A percentile compares a stretch with the other conserved stretches of the same genome.
Evolutionary conservation across 2,329 filamentous ascomycete genomes (phyloP).

Genomic region (Trichoderma semiorbis): DNA sequence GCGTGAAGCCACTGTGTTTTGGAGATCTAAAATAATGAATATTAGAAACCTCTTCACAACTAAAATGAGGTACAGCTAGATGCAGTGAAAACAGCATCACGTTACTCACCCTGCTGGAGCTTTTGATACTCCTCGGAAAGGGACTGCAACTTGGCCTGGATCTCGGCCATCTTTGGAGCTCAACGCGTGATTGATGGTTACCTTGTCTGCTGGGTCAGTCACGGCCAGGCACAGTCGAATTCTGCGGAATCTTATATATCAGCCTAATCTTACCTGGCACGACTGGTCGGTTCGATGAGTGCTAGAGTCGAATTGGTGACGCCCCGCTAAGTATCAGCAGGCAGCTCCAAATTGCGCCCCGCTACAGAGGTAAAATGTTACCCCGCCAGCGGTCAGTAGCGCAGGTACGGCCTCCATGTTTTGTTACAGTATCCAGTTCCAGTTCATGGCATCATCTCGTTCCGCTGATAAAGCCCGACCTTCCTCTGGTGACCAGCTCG

Average conservation of each 20-base stretch:
- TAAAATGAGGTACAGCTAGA: neutral
- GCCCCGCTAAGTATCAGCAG: constrained; percentile 17
- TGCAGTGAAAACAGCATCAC: neutral
- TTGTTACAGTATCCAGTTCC: neutral
- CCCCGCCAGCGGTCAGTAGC: constrained; percentile 19
- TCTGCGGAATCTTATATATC: neutral
- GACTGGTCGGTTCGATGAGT: neutral
- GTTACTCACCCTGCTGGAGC: constrained; percentile 69
- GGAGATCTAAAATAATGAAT: constrained; percentile 62
- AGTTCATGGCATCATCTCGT: constrained; percentile 2
- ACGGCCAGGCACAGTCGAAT: neutral
- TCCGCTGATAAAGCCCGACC: neutral
- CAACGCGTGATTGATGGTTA: neutral
- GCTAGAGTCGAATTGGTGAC: constrained; percentile 2
- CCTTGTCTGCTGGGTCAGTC: neutral
- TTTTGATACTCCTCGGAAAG: constrained; percentile 86
- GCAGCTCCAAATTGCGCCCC: constrained; percentile 13
- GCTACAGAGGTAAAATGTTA: constrained; percentile 19
- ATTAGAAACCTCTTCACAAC: neutral
- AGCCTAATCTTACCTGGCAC: constrained; percentile 2
- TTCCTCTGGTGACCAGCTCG: neutral
- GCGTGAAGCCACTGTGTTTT: constrained; percentile 69
- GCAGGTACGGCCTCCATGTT: constrained; percentile 7
- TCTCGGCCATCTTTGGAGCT: constrained; percentile 57
- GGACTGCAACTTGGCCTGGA: constrained; percentile 73